These are phyloP conservation scores for Allomyces macrogynus DNA, from an alignment of 192 early-diverging fungal species.

Conservation along the genomic window DNA sequence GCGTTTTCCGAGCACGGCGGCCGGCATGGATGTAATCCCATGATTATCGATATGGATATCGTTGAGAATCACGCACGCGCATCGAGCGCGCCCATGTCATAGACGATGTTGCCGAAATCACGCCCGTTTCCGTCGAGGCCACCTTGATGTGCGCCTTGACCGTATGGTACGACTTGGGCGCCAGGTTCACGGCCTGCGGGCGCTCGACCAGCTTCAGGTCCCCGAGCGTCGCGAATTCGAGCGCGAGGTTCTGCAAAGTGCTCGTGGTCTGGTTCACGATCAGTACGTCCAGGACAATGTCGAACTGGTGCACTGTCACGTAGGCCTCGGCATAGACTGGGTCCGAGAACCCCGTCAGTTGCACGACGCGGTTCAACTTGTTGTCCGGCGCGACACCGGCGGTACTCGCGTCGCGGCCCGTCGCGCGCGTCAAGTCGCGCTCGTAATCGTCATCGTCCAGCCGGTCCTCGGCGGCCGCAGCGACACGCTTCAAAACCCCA, in stretches of 20 bases:
- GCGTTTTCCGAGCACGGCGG: slow-evolving; percentile 68
- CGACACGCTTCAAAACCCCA: background rate
- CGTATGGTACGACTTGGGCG: slow-evolving; percentile 78
- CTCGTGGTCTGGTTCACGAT: slow-evolving; percentile 91
- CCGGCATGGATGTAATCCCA: slow-evolving; percentile 98
- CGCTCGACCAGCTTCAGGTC: slow-evolving; percentile 94
- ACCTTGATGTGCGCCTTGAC: slow-evolving; percentile 97
- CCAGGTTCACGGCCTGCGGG: slow-evolving; percentile 67
- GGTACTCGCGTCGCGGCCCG: slow-evolving; percentile 34
- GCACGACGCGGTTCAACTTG: slow-evolving; percentile 83
- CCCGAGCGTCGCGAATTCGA: slow-evolving; percentile 96
- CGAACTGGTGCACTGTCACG: slow-evolving; percentile 90
- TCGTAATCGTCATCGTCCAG: slow-evolving; percentile 52
- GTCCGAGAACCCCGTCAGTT: slow-evolving; percentile 93
- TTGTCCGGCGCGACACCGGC: slow-evolving; percentile 59
- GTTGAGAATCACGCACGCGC: slow-evolving; percentile 80
- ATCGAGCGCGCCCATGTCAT: slow-evolving; percentile 79
- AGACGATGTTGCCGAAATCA: slow-evolving; percentile 97
- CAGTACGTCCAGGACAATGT: slow-evolving; percentile 87
- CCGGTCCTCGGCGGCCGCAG: slow-evolving; percentile 2
- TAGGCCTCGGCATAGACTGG: slow-evolving; percentile 98
- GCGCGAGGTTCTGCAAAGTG: slow-evolving; percentile 87
- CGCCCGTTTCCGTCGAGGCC: slow-evolving; percentile 92
- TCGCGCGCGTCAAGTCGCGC: slow-evolving; percentile 73
- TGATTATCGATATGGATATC: slow-evolving; percentile 98